Percentiles rank a stretch among this genome's conserved stretches.
Evolutionary conservation across 345 rosid genomes (phyloP).

Genomic region (Brassica cretica): DNA sequence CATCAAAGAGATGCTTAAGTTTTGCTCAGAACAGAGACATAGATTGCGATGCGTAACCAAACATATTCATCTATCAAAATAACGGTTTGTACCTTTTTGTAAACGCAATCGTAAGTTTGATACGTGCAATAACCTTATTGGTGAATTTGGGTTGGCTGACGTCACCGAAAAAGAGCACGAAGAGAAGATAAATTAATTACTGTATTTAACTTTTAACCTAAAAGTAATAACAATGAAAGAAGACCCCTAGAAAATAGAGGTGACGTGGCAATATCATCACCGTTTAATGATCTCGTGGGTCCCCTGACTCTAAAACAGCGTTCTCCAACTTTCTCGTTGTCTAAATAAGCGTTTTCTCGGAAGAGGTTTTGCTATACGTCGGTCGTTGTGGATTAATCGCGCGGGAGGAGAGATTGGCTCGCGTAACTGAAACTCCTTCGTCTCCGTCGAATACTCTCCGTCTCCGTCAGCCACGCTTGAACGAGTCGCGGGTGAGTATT

Average conservation of each 20-base stretch:
- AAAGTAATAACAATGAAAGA: neutral
- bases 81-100: neutral
- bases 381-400: slow-evolving; percentile 8
- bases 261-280: slow-evolving; percentile 21
- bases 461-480: neutral
- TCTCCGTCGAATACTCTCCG: neutral
- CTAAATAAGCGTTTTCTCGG: slow-evolving; percentile 9
- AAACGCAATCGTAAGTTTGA: neutral
- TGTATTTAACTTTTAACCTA: neutral
- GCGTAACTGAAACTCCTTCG: neutral
- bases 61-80: neutral
- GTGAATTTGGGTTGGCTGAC: neutral
- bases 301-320: slow-evolving; percentile 7
- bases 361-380: slow-evolving; percentile 11
- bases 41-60: neutral
- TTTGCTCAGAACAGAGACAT: slow-evolving; percentile 28
- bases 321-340: neutral
- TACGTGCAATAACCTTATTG: neutral
- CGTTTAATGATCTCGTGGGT: slow-evolving; percentile 8
- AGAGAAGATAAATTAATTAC: neutral
- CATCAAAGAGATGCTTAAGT: slow-evolving; percentile 21
- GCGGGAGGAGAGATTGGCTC: slow-evolving; percentile 8
- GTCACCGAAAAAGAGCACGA: neutral
- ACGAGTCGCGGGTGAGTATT: slow-evolving; percentile 16
- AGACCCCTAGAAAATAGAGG: neutral